Evolutionary conservation across 495 filamentous ascomycete species (phyloP), one percentile per base, ranked within the genome.

Genomic region (Penicillium cinerascens): DNA sequence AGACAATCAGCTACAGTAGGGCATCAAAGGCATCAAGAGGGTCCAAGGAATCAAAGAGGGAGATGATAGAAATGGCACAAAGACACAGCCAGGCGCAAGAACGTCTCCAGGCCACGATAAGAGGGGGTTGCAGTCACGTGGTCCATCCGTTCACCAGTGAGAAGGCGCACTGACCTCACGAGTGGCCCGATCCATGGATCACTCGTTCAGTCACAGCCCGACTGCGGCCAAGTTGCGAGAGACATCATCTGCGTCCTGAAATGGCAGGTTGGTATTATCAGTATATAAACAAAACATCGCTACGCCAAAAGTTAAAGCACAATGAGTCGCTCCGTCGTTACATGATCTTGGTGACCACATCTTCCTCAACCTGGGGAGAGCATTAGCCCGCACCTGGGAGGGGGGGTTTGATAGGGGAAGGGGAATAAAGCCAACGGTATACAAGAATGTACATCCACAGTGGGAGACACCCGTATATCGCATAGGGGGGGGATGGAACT

Each of bases 341-440:
- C 88, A 92, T 91, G 74, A 97, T 89, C 79, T 91, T 95, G 57
- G 90, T 93, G 70, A 97, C 84, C 67, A 78, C 77, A 69, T 96
- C 91, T 77, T 95, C 91, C 78, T 95, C 90, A 75, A 93, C 89
- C 91, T 95, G 84, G 76, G 68, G 64, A 66, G 52, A 54, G 69
- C 69, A 81, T 87, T 84, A 88, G 82, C 77, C 71, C 63, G 59
- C 48, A 18, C 36, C 49, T 52, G 38, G 47, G 49, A 46, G 42
- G 44, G 57, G 44, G 47, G 39, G 40, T n/a, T 45, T 29, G 27
- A 41, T 26, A 43, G 36, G 20, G 35, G 33, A 37, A 55, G 15
- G 7, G 36, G 40, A 16, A 42, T 38, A 49, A 33, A 11, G 9
- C 9, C 26, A 29, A 29, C 6, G 29, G 11, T 33, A 10, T 33